Conservation (phyloP, 2,329 filamentous ascomycete genomes). For the Aspergillus chevalieri region DNA sequence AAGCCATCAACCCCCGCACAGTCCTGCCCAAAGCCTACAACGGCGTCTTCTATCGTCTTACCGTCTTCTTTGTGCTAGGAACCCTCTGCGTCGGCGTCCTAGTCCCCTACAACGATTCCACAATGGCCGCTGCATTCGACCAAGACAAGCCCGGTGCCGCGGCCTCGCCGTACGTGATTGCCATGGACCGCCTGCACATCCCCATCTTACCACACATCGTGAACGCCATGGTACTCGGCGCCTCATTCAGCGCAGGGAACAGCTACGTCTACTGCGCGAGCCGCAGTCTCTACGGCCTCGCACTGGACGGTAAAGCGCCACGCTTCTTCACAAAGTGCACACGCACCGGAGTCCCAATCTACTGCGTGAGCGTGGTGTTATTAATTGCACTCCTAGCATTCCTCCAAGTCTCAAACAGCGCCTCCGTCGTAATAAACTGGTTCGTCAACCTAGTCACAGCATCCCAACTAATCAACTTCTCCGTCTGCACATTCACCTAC, state of each 20-base stretch:
- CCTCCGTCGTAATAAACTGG: slow-evolving; percentile 65
- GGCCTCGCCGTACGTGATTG: slow-evolving; percentile 62
- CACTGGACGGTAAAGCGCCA: slow-evolving; percentile 63
- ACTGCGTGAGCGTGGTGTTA: slow-evolving; percentile 62
- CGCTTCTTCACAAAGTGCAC: slow-evolving; percentile 61
- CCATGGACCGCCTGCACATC: slow-evolving; percentile 62
- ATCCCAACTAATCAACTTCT: slow-evolving; percentile 68
- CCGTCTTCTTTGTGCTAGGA: slow-evolving; percentile 68
- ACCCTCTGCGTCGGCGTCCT: slow-evolving; percentile 66
- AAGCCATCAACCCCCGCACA: slow-evolving; percentile 63
- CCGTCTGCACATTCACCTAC: slow-evolving; percentile 64
- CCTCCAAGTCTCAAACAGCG: slow-evolving; percentile 61
- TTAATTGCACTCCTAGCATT: slow-evolving; percentile 66
- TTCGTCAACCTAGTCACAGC: slow-evolving; percentile 67
- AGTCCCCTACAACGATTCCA: slow-evolving; percentile 61
- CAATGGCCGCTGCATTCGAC: slow-evolving; percentile 56
- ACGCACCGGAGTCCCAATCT: slow-evolving; percentile 63
- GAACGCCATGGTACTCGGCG: slow-evolving; percentile 65
- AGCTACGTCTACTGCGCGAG: slow-evolving; percentile 64
- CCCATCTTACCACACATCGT: slow-evolving; percentile 62
- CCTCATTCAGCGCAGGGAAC: slow-evolving; percentile 64
- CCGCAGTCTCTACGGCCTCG: slow-evolving; percentile 62
- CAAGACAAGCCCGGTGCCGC: slow-evolving; percentile 60
- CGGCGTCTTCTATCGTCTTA: slow-evolving; percentile 71
- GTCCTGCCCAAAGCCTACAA: slow-evolving; percentile 71